A percentile compares a stretch with the other conserved stretches of the same genome.
phyloP scores from a whole-genome alignment of 2,329 filamentous ascomycete species.

The Alternaria viburni region DNA sequence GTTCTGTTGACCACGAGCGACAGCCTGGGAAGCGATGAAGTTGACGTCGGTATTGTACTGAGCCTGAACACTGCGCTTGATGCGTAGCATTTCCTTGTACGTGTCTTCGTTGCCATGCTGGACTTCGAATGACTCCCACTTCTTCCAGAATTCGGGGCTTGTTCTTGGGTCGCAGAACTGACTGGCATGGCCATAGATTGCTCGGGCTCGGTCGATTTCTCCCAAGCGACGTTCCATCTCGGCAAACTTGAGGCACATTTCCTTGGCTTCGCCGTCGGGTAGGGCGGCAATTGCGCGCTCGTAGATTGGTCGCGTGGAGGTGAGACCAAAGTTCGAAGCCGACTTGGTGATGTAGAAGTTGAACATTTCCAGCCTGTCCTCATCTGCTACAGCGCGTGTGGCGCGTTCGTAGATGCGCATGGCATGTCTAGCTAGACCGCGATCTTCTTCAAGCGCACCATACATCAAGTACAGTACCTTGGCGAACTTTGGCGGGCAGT shows the following conservation, averaged over 20 bases:
- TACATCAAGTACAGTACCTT: slow-evolving; percentile 99
- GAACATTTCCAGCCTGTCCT: slow-evolving; percentile 96
- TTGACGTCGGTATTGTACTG: slow-evolving; percentile 99
- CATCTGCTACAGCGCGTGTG: slow-evolving; percentile 90
- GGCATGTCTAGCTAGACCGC: slow-evolving; percentile 90
- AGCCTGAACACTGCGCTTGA: slow-evolving; percentile 96
- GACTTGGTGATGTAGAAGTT: slow-evolving; percentile 99
- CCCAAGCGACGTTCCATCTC: slow-evolving; percentile 93
- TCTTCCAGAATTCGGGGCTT: slow-evolving; percentile 88
- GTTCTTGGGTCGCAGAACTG: slow-evolving; percentile 97
- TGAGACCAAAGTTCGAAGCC: slow-evolving; percentile 94
- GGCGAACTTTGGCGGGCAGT: slow-evolving; percentile 92
- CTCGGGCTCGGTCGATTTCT: slow-evolving; percentile 91
- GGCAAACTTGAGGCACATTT: slow-evolving; percentile 99
- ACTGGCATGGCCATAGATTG: slow-evolving; percentile 94
- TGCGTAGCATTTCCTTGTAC: slow-evolving; percentile 97
- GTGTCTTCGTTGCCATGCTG: slow-evolving; percentile 99
- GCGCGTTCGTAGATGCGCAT: slow-evolving; percentile 99
- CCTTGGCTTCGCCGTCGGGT: slow-evolving; percentile 88
- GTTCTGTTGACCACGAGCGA: slow-evolving; percentile 77
- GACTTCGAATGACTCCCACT: slow-evolving; percentile 97
- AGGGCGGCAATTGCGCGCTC: slow-evolving; percentile 93
- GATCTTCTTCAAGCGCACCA: slow-evolving; percentile 93
- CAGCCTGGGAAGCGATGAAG: slow-evolving; percentile 94
- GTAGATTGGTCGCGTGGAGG: slow-evolving; percentile 93